These are phyloP conservation scores for Rostrohypoxylon terebratum DNA, from an alignment of 495 filamentous ascomycete species.

Conservation along the genomic window DNA sequence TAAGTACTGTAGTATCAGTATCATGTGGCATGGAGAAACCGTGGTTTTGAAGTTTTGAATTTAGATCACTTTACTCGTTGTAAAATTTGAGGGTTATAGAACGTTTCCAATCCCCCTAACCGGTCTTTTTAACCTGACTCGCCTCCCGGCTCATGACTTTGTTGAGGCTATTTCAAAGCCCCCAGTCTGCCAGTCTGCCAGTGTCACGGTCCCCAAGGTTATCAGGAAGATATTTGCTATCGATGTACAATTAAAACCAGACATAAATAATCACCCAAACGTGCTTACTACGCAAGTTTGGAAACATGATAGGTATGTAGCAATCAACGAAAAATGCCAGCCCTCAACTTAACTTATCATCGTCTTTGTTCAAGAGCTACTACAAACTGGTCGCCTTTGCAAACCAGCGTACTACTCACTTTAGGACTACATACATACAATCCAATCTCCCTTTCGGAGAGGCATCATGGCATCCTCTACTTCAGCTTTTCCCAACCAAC, in stretches of 20 bases:
- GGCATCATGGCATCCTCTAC: conserved; percentile 5
- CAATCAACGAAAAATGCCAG: neutral
- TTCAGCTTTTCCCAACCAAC: conserved; percentile 22
- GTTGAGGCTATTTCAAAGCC: neutral
- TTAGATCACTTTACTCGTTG: neutral
- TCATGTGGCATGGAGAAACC: neutral
- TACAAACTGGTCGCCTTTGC: conserved; percentile 33
- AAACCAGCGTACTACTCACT: conserved; percentile 34
- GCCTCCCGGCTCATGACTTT: neutral
- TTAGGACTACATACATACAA: conserved; percentile 40
- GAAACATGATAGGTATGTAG: neutral
- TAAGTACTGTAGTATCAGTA: neutral
- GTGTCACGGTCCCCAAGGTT: neutral
- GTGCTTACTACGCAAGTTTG: neutral
- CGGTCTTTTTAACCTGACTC: neutral
- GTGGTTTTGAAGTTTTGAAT: neutral
- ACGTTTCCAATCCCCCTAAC: neutral
- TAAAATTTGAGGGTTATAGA: neutral
- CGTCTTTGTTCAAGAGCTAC: conserved; percentile 40
- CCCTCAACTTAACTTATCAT: conserved; percentile 26
- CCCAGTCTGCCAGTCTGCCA: too few species aligned
- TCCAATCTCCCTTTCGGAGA: conserved; percentile 1
- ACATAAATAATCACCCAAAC: neutral
- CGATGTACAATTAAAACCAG: neutral
- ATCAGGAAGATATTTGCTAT: neutral